Evolutionary conservation across 1,284 basidiomycete species (phyloP).

Genomic region (Pyrrhoderma lamaoense): DNA sequence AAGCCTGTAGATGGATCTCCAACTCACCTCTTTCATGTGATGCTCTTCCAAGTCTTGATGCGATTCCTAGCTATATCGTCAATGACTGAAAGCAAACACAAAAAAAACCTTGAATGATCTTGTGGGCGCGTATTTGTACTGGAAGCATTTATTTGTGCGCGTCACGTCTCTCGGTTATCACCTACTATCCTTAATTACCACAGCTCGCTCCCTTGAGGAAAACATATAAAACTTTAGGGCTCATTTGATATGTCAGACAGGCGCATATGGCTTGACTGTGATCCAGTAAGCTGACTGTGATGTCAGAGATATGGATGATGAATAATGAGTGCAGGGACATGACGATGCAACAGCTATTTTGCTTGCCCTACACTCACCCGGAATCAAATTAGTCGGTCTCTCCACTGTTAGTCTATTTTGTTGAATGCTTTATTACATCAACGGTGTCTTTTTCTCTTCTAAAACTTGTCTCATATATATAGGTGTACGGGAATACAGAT

Average conservation of each 20-base stretch:
- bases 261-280: slow-evolving; percentile 48
- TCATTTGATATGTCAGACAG: slow-evolving; percentile 14
- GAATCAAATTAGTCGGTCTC: slow-evolving; percentile 66
- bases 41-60: background rate
- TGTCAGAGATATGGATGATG: background rate
- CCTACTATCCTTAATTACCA: no score
- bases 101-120: no score
- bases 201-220: no score
- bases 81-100: background rate
- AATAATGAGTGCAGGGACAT: slow-evolving; percentile 52
- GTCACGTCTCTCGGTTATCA: no score
- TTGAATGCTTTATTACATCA: slow-evolving; percentile 3
- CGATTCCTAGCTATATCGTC: background rate
- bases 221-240: no score
- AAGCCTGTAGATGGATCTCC: no score
- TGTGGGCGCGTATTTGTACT: slow-evolving; percentile 8
- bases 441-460: background rate
- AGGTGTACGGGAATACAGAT: slow-evolving; percentile 71
- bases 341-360: slow-evolving; percentile 80
- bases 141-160: no score
- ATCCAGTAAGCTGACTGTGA: slow-evolving; percentile 36
- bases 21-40: no score
- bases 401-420: slow-evolving; percentile 59
- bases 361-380: slow-evolving; percentile 56
- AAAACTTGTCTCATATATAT: no score